Conservation (phyloP, 495 filamentous ascomycete genomes). For the Cercophora scortea region DNA sequence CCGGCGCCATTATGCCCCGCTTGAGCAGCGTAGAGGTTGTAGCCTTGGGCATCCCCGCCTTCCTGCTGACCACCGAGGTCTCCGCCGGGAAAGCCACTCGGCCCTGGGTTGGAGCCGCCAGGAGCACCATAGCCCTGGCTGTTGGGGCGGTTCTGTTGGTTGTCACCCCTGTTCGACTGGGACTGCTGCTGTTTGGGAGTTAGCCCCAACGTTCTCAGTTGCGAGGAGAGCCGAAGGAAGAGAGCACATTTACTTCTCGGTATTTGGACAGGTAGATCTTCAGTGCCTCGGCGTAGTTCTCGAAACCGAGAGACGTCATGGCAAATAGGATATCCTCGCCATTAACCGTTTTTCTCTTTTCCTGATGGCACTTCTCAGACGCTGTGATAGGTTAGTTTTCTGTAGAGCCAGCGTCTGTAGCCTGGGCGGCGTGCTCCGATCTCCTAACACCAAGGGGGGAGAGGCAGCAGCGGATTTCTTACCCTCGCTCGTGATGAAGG, state of each 20-base stretch:
- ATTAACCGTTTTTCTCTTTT: slow-evolving; percentile 98
- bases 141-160: slow-evolving; percentile 55
- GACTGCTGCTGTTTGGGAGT: slow-evolving; percentile 44
- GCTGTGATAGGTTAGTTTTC: slow-evolving; percentile 49
- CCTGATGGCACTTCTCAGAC: slow-evolving; percentile 97
- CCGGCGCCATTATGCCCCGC: slow-evolving; percentile 63
- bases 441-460: too few species aligned
- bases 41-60: slow-evolving; percentile 51
- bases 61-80: slow-evolving; percentile 48
- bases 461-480: slow-evolving; percentile 1
- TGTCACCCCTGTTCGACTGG: slow-evolving; percentile 69
- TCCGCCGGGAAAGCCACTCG: slow-evolving; percentile 49
- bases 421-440: too few species aligned
- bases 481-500: slow-evolving; percentile 99
- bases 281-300: slow-evolving; percentile 95
- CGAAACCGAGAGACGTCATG: slow-evolving; percentile 97
- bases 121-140: slow-evolving; percentile 63
- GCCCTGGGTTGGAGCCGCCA: slow-evolving; percentile 38
- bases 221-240: not conserved
- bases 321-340: slow-evolving; percentile 98
- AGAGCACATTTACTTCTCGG: slow-evolving; percentile 69
- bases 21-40: slow-evolving; percentile 53
- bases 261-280: slow-evolving; percentile 98
- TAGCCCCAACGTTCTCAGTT: not conserved
- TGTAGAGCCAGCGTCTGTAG: not conserved